These are phyloP conservation scores for Daedaleopsis nitida DNA, from an alignment of 768 basidiomycete genomes.

Conservation along the genomic window DNA sequence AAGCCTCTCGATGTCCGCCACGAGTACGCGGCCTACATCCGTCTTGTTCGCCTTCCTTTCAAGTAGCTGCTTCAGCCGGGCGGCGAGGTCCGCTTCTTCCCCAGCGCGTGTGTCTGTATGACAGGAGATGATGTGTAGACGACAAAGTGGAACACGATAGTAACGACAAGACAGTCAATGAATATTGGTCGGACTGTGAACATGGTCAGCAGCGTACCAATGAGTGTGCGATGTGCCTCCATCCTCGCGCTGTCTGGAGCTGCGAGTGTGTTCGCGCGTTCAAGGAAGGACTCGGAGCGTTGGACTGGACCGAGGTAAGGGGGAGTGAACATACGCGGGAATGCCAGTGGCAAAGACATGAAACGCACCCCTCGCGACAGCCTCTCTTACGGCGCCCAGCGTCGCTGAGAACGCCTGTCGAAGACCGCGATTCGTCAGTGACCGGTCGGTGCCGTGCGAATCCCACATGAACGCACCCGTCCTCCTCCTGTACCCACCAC, in stretches of 20 bases:
- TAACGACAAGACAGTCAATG: too few relatives aligned
- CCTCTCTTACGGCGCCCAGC: slow-evolving; percentile 2
- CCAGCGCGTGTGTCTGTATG: background rate
- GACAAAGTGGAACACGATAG: background rate
- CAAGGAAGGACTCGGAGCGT: slow-evolving; percentile 6
- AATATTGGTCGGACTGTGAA: background rate
- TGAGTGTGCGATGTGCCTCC: background rate
- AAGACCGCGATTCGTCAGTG: background rate
- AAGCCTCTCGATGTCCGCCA: slow-evolving; percentile 18
- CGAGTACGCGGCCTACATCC: slow-evolving; percentile 6
- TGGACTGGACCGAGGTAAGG: background rate
- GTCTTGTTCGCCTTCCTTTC: slow-evolving; percentile 20
- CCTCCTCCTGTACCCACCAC: background rate
- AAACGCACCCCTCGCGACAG: background rate
- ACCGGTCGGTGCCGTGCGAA: background rate
- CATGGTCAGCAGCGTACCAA: background rate
- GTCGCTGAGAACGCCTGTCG: slow-evolving; percentile 2
- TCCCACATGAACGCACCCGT: slow-evolving; percentile 1
- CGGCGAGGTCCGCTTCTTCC: slow-evolving; percentile 4
- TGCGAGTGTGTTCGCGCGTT: background rate
- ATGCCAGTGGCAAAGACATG: background rate
- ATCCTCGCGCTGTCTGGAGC: background rate
- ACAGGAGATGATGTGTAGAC: background rate
- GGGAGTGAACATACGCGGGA: background rate
- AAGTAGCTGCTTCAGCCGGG: slow-evolving; percentile 10